These are phyloP conservation scores for Pholiota adiposa DNA, from an alignment of 1,284 basidiomycete genomes.

Conservation along the genomic window DNA sequence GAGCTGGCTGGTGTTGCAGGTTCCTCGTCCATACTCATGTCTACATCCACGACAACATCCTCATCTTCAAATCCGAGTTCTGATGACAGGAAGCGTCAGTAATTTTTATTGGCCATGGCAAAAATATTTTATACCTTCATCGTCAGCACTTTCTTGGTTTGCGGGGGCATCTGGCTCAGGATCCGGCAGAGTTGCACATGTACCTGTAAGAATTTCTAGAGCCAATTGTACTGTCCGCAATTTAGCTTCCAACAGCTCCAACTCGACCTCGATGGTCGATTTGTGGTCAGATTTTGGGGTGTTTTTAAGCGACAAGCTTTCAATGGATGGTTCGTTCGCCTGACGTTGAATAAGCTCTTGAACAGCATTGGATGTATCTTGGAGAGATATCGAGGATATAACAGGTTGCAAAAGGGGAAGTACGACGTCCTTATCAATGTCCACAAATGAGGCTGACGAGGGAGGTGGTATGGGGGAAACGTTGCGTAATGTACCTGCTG, in stretches of 20 bases:
- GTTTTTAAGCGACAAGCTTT: conserved; percentile 62
- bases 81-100: not conserved
- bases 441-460: conserved; percentile 61
- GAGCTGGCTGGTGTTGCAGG: conserved; percentile 30
- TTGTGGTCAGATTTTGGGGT: conserved; percentile 76
- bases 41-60: conserved; percentile 25
- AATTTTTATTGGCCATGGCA: not conserved
- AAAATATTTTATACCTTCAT: conserved; percentile 18
- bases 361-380: conserved; percentile 54
- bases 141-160: conserved; percentile 33
- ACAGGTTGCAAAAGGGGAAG: conserved; percentile 76
- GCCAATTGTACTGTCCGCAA: conserved; percentile 79
- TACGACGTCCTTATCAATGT: conserved; percentile 74
- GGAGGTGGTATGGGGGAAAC: conserved; percentile 73
- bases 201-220: conserved; percentile 84
- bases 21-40: conserved; percentile 41
- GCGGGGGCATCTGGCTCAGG: conserved; percentile 49
- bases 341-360: conserved; percentile 58
- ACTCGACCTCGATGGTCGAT: conserved; percentile 64
- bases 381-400: conserved; percentile 65
- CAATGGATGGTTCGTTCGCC: conserved; percentile 54
- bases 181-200: conserved; percentile 88
- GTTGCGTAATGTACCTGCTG: conserved; percentile 81
- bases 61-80: conserved; percentile 34
- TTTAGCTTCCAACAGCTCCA: conserved; percentile 76